Evolutionary conservation across 805 yeast genomes (phyloP).

Genomic region (Candida insectalens): DNA sequence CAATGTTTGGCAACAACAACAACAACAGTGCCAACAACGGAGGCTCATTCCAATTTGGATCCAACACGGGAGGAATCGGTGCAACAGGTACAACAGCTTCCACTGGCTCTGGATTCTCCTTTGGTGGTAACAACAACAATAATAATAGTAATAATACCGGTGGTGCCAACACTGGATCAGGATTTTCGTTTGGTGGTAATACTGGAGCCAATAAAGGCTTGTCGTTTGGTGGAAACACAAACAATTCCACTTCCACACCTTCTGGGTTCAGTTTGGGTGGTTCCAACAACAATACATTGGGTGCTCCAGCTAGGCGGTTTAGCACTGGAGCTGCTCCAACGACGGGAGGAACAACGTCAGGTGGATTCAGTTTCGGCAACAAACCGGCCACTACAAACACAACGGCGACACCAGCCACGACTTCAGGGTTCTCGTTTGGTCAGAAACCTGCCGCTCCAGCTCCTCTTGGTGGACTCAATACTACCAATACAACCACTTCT

Average conservation of each 20-base stretch:
- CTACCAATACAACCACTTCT: constrained; percentile 3
- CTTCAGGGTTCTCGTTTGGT: no score
- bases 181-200: constrained; percentile 12
- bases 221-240: constrained; percentile 4
- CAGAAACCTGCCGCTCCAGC: no score
- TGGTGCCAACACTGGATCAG: constrained; percentile 1
- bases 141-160: neutral
- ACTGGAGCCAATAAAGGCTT: constrained; percentile 6
- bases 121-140: constrained; percentile 1
- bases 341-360: no score
- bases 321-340: no score
- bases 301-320: no score
- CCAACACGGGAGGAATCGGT: neutral
- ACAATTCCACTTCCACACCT: neutral
- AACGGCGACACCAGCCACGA: constrained; percentile 6
- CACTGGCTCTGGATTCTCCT: neutral
- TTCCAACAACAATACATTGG: no score
- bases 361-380: constrained; percentile 13
- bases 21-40: constrained; percentile 3
- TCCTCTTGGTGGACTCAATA: constrained; percentile 9
- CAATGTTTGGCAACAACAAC: constrained; percentile 3
- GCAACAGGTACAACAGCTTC: neutral
- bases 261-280: no score
- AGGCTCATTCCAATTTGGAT: constrained; percentile 11
- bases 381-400: constrained; percentile 1